Base-by-base conservation (phyloP, 1,284 basidiomycete genomes). In the Moesziomyces parantarcticus region DNA sequence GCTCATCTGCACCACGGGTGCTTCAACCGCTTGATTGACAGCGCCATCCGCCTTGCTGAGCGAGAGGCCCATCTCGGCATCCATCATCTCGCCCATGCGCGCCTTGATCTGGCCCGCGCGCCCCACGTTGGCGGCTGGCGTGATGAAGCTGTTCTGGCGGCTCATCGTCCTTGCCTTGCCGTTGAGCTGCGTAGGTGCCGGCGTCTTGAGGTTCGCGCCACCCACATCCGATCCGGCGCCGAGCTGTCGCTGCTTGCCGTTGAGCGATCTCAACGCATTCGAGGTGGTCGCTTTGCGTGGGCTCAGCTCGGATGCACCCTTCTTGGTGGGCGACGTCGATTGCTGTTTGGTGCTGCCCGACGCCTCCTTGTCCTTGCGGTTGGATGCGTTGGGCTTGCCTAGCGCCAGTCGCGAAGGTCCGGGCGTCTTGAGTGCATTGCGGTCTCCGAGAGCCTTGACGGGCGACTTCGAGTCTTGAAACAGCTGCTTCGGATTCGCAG, bases 61-160 rank as follows among this genome's bases (percentile, higher is more conserved):
- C 48, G 61, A 67, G 9, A 73, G 41, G 0, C 76, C 67, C 58
- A 71, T 53, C 41, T 71, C 71, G 14, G 76, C 66, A 43, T 78
- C 79, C 48, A 71, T 34, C 32, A 76, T 68, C 48, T 81, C 76
- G 48, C 73, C 77, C 61, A 81, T 69, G 23, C 71, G 62, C 18
- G 76, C 76, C 34, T 81, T 81, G 60, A 78, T 76, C 53, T 77
- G 75, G 7, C 77, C 79, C 2, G 74, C 74, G 11, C 74, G 62
- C 23, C 79, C 79, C 18, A 78, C 58, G 50, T 81, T 81, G 50
- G 71, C 74, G 1, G 77, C 76, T 4, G 79, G 79, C 23, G 79
- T 81, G 44, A 80, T 64, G 40, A 78, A 75, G 54, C 68, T 63
- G 51, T 62, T 67, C 14, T 69, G 68, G 7, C 62, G 61, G 49